A percentile compares a stretch with the other conserved stretches of the same genome.
Conservation (phyloP, 139 green algal genomes). For the Trebouxia sp. region DNA sequence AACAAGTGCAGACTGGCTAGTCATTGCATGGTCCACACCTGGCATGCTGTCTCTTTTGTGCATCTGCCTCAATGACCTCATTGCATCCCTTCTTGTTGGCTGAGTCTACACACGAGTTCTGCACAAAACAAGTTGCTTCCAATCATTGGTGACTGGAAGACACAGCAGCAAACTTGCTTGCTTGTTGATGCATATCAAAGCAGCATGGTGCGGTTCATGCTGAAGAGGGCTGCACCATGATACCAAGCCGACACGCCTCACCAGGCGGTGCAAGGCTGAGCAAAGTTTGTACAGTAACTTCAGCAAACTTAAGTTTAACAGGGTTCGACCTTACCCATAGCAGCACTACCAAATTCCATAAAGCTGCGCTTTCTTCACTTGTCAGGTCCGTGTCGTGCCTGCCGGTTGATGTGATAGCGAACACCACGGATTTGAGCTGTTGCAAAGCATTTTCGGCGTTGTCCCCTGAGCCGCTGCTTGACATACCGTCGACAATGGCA, state of each 20-base stretch:
- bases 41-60: conserved; percentile 8
- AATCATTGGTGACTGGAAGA: background rate
- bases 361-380: background rate
- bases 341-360: background rate
- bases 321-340: background rate
- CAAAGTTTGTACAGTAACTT: too few relatives aligned
- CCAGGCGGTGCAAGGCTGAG: too few relatives aligned
- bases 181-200: background rate
- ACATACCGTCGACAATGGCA: background rate
- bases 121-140: background rate
- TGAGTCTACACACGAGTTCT: conserved; percentile 33
- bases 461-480: background rate
- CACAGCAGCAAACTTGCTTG: too few relatives aligned
- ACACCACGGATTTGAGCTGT: conserved; percentile 15
- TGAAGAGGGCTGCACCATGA: too few relatives aligned
- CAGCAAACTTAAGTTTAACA: too few relatives aligned
- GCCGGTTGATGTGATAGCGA: conserved; percentile 2
- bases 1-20: background rate
- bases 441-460: background rate
- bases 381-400: background rate
- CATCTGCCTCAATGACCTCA: background rate
- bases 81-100: background rate
- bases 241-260: too few relatives aligned
- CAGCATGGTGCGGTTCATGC: too few relatives aligned
- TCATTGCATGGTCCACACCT: background rate